A percentile compares a stretch with the other conserved stretches of the same genome.
Evolutionary conservation across 2,329 filamentous ascomycete genomes (phyloP).

Genomic region (Rutstroemia sydowiana): DNA sequence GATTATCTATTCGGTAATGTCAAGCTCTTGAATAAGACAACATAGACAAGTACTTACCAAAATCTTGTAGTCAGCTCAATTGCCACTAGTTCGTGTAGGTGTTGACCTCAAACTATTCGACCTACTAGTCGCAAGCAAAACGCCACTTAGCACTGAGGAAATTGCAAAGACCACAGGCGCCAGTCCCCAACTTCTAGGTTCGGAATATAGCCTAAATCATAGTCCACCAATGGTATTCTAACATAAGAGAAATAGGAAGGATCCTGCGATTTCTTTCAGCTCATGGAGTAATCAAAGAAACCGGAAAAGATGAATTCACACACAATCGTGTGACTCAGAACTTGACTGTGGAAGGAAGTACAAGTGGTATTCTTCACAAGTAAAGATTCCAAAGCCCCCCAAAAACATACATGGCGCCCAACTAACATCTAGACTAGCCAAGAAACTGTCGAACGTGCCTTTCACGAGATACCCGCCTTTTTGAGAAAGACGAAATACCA

Average conservation of each 20-base stretch:
- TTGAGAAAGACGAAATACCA: not conserved
- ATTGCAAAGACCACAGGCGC: not conserved
- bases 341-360: not conserved
- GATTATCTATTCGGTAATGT: not conserved
- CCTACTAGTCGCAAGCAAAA: not conserved
- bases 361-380: not conserved
- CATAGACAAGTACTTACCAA: not conserved
- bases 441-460: not conserved
- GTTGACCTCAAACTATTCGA: not conserved
- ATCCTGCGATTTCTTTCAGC: slow-evolving; percentile 2
- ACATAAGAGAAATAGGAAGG: no score
- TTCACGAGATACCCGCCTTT: not conserved
- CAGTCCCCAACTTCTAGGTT: not conserved
- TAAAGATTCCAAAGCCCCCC: not conserved
- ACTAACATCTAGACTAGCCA: not conserved
- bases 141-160: not conserved
- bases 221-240: no score
- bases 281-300: not conserved
- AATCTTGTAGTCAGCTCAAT: not conserved
- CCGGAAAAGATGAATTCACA: not conserved
- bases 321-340: not conserved
- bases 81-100: not conserved
- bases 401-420: not conserved
- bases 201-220: not conserved
- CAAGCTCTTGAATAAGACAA: not conserved